Conservation (phyloP, 2,329 filamentous ascomycete species). For the Apiospora rasikravindrae region DNA sequence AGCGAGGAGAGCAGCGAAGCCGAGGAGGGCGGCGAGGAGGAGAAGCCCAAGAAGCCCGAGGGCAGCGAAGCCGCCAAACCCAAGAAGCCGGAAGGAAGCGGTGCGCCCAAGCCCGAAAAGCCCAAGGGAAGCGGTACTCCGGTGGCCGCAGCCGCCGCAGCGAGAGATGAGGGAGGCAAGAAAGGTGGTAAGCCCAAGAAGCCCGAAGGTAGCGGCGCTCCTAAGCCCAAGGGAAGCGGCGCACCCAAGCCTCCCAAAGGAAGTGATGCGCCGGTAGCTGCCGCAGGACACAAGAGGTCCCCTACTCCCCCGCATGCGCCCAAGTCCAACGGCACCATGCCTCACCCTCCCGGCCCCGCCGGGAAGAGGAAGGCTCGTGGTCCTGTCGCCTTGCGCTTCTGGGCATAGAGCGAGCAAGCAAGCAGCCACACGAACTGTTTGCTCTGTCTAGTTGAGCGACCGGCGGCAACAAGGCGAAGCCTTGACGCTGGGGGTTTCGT, state of each 20-base stretch:
- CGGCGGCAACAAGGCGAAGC: constrained; percentile 7
- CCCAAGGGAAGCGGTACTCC: too few relatives aligned
- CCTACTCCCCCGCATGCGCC: neutral
- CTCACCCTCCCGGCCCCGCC: neutral
- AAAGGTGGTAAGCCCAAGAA: neutral
- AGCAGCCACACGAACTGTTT: neutral
- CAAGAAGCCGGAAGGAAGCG: neutral
- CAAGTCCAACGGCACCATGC: neutral
- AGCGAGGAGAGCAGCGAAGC: neutral
- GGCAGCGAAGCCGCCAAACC: neutral
- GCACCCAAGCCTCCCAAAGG: neutral
- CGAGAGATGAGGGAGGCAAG: too few relatives aligned
- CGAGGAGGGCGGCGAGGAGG: too few relatives aligned
- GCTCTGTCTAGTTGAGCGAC: neutral
- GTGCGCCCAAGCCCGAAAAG: too few relatives aligned
- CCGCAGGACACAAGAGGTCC: too few relatives aligned
- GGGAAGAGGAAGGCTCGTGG: neutral
- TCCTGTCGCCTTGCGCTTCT: neutral
- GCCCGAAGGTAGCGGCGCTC: neutral
- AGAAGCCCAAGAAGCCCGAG: neutral
- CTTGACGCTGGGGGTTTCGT: neutral
- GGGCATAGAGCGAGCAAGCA: neutral
- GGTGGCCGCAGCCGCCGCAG: too few relatives aligned
- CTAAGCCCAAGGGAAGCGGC: neutral
- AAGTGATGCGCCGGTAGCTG: neutral